phyloP scores from a whole-genome alignment of 2,329 filamentous ascomycete species.

The Monilinia laxa region DNA sequence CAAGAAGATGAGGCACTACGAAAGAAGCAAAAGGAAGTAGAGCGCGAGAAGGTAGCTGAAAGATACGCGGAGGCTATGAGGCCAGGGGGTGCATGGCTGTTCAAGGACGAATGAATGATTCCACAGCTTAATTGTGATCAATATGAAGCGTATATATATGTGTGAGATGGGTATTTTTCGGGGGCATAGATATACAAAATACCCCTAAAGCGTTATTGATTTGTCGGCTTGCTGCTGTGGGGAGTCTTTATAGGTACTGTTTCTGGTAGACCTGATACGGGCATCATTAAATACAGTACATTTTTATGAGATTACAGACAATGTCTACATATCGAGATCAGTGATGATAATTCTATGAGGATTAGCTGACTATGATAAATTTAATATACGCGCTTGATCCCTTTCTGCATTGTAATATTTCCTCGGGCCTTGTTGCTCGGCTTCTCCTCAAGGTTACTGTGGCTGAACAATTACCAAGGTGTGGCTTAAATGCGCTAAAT shows the following conservation, averaged over 20 bases:
- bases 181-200: constrained; percentile 12
- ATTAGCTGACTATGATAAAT: background rate
- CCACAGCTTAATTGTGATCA: background rate
- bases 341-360: too few species aligned
- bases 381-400: background rate
- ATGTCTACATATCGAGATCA: background rate
- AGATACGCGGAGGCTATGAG: constrained; percentile 81
- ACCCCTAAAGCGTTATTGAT: background rate
- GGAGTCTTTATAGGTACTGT: background rate
- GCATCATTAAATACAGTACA: background rate
- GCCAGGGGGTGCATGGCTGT: constrained; percentile 73
- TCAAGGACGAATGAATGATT: constrained; percentile 65
- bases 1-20: constrained; percentile 72
- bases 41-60: constrained; percentile 65
- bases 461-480: constrained; percentile 24
- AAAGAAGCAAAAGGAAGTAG: constrained; percentile 61
- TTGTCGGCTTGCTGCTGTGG: background rate
- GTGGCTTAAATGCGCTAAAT: constrained; percentile 20
- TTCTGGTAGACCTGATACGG: background rate
- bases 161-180: background rate
- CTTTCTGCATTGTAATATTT: background rate
- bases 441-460: constrained; percentile 24
- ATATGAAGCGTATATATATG: background rate
- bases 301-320: background rate
- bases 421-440: background rate